phyloP scores from a whole-genome alignment of 164 flowering plant species.

The Cinnamomum chago region DNA sequence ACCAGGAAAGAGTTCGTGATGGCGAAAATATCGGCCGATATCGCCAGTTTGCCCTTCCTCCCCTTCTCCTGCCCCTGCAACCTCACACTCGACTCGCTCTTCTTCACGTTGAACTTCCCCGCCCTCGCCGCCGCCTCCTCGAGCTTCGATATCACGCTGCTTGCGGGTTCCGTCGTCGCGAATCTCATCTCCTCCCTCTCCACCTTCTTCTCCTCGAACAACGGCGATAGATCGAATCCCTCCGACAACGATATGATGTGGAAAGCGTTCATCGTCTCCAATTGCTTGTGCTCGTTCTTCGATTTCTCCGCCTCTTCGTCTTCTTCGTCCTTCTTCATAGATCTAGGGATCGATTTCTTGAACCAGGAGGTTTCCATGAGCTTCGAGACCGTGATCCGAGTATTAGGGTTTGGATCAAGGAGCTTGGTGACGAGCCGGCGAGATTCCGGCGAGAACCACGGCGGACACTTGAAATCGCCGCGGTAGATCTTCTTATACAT shows the following conservation, averaged over 20 bases:
- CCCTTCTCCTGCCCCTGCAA: slow-evolving; percentile 51
- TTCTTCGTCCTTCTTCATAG: not conserved
- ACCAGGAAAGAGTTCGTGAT: slow-evolving; percentile 54
- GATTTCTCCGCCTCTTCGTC: slow-evolving; percentile 6
- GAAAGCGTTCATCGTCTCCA: slow-evolving; percentile 39
- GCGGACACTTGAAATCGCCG: slow-evolving; percentile 56
- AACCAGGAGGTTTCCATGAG: slow-evolving; percentile 51
- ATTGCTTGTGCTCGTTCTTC: slow-evolving; percentile 9
- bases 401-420: slow-evolving; percentile 45
- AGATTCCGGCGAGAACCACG: slow-evolving; percentile 52
- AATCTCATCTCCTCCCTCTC: slow-evolving; percentile 44
- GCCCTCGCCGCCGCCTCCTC: slow-evolving; percentile 42
- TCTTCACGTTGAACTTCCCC: slow-evolving; percentile 35
- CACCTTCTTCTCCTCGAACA: slow-evolving; percentile 46
- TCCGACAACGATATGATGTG: slow-evolving; percentile 47
- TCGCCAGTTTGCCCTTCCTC: slow-evolving; percentile 53
- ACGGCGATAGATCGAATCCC: slow-evolving; percentile 52
- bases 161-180: slow-evolving; percentile 41
- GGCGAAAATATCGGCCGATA: slow-evolving; percentile 54
- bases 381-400: slow-evolving; percentile 36
- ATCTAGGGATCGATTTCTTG: slow-evolving; percentile 30
- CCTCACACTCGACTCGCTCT: slow-evolving; percentile 36
- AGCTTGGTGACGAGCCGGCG: slow-evolving; percentile 37
- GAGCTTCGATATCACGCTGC: slow-evolving; percentile 43
- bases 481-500: slow-evolving; percentile 52